These are phyloP conservation scores for Paraleonurus japonicus DNA, from an alignment of 257 asterid species.

Conservation along the genomic window DNA sequence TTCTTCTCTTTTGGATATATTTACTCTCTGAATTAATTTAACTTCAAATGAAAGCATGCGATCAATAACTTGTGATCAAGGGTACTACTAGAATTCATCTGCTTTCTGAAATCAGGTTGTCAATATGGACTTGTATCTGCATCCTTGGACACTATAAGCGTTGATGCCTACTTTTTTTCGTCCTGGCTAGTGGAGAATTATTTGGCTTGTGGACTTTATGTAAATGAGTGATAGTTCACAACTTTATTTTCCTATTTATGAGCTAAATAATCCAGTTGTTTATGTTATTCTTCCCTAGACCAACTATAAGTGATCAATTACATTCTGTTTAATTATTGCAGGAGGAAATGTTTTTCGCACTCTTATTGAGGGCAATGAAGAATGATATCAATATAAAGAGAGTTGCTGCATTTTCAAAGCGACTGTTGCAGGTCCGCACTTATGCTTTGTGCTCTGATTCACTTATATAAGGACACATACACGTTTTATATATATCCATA, in stretches of 20 bases:
- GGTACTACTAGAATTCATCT: background rate
- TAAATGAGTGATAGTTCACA: background rate
- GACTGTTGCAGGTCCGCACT: slow-evolving; percentile 76
- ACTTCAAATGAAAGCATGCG: background rate
- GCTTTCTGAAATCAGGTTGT: background rate
- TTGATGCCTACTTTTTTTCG: background rate
- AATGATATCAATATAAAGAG: slow-evolving; percentile 84
- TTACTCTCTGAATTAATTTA: background rate
- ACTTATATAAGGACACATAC: background rate
- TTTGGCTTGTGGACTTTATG: background rate
- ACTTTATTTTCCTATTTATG: background rate
- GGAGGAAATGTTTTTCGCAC: slow-evolving; percentile 94
- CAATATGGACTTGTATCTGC: background rate
- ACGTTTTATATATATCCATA: background rate
- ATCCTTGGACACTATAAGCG: background rate
- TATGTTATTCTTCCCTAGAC: background rate
- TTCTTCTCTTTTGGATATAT: background rate
- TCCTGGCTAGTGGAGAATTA: background rate
- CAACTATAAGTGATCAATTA: background rate
- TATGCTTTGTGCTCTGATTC: background rate
- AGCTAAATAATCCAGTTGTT: background rate
- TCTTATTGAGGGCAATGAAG: slow-evolving; percentile 86
- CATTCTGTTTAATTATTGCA: slow-evolving; percentile 32
- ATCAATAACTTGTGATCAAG: background rate
- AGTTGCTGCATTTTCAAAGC: slow-evolving; percentile 90